Evolutionary conservation across 495 filamentous ascomycete genomes (phyloP).

Genomic region (Penicillium paxilli): DNA sequence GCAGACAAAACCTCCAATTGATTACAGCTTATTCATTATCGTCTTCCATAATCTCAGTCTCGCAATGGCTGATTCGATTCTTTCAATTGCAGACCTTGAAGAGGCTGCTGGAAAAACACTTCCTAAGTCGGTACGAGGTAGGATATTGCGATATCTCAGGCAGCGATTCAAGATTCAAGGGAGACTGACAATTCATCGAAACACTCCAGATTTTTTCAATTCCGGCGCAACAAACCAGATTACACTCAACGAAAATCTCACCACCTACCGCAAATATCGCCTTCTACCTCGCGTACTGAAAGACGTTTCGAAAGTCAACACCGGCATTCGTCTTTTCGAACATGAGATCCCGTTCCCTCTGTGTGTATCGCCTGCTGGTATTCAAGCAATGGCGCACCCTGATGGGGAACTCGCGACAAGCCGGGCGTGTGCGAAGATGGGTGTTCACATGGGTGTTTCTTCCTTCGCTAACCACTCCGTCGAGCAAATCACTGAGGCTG

Average conservation of each 20-base stretch:
- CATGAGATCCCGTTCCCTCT: constrained; percentile 31
- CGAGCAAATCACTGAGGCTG: constrained; percentile 55
- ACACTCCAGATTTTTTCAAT: constrained; percentile 44
- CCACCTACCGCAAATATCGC: constrained; percentile 45
- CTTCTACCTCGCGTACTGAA: constrained; percentile 50
- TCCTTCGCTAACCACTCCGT: constrained; percentile 46
- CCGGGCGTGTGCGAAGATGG: constrained; percentile 48
- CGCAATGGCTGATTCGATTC: constrained; percentile 14
- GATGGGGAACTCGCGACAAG: constrained; percentile 67
- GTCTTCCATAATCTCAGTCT: no score
- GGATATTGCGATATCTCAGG: no score
- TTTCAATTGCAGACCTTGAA: constrained; percentile 22
- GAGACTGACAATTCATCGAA: constrained; percentile 3
- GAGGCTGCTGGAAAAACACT: constrained; percentile 10
- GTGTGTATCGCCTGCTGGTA: constrained; percentile 61
- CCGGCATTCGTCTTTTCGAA: constrained; percentile 45
- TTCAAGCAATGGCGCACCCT: constrained; percentile 63
- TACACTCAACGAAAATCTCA: constrained; percentile 45
- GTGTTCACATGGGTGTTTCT: constrained; percentile 55
- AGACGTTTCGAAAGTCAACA: constrained; percentile 48
- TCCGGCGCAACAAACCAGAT: constrained; percentile 46
- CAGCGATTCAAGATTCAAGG: background rate
- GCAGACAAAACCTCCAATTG: no score
- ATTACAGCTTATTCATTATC: no score
- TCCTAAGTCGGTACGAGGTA: constrained; percentile 17